Conservation (phyloP, 2,329 filamentous ascomycete genomes). For the Passalora sequoiae region DNA sequence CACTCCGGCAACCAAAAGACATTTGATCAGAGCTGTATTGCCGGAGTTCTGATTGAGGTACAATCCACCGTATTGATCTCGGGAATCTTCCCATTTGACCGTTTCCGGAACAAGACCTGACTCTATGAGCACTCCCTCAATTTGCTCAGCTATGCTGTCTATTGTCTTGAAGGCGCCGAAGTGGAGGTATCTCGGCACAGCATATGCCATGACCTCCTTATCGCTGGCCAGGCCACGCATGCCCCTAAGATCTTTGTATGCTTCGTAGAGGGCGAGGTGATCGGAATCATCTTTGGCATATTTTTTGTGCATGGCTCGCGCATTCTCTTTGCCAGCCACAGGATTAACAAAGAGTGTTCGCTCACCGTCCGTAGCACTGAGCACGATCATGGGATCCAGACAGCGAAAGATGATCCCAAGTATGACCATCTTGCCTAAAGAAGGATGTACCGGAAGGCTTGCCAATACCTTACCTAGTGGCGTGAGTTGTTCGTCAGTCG, state of each 20-base stretch:
- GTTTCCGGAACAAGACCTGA: constrained; percentile 32
- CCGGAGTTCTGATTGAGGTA: constrained; percentile 44
- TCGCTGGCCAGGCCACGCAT: neutral
- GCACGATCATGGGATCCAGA: constrained; percentile 47
- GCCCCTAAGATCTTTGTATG: constrained; percentile 38
- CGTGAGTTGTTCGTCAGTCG: constrained; percentile 41
- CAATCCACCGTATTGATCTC: constrained; percentile 19
- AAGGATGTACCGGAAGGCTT: constrained; percentile 39
- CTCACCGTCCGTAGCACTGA: constrained; percentile 36
- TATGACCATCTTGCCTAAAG: constrained; percentile 47
- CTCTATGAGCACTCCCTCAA: constrained; percentile 36
- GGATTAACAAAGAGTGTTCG: constrained; percentile 35
- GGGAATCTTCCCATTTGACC: neutral
- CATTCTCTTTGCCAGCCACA: constrained; percentile 23
- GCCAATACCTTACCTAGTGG: constrained; percentile 44
- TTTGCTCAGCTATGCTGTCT: constrained; percentile 35
- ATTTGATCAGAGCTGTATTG: constrained; percentile 42
- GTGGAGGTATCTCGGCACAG: constrained; percentile 34
- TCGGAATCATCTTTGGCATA: constrained; percentile 42
- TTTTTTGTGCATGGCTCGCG: constrained; percentile 23
- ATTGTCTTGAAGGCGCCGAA: constrained; percentile 35
- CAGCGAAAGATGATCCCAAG: constrained; percentile 50
- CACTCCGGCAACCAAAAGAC: constrained; percentile 42
- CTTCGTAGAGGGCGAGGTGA: constrained; percentile 43
- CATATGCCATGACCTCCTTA: constrained; percentile 10